Evolutionary conservation across 768 basidiomycete species (phyloP).

Genomic region (Naganishia randhawae): DNA sequence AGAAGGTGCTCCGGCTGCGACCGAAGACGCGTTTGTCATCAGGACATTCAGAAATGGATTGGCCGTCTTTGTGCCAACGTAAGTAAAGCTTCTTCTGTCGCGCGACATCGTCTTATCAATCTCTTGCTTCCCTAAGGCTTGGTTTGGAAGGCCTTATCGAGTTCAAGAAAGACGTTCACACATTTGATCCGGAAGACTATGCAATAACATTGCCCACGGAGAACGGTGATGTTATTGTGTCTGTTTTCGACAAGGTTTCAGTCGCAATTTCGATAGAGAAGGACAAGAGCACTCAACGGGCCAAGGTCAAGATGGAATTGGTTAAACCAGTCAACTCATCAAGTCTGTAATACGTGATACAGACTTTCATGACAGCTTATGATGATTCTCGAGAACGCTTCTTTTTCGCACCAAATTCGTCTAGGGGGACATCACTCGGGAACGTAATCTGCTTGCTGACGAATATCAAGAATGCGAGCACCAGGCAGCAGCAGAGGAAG

Average conservation of each 20-base stretch:
- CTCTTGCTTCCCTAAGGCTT: constrained; percentile 57
- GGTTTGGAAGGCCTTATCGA: constrained; percentile 91
- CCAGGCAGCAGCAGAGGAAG: constrained; percentile 18
- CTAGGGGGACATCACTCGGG: background rate
- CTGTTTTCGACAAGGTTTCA: constrained; percentile 88
- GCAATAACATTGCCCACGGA: constrained; percentile 65
- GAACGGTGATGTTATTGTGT: constrained; percentile 58
- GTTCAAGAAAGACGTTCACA: constrained; percentile 76
- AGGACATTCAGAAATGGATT: constrained; percentile 90
- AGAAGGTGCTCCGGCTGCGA: constrained; percentile 26
- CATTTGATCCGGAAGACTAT: constrained; percentile 89
- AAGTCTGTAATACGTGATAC: constrained; percentile 30
- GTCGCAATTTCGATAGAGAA: constrained; percentile 92
- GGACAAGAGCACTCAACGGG: constrained; percentile 87
- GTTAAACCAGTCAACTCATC: constrained; percentile 42
- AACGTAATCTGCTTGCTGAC: constrained; percentile 18
- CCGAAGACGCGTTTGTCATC: constrained; percentile 61
- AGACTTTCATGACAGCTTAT: background rate
- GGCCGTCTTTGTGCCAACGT: constrained; percentile 95
- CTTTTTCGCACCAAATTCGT: constrained; percentile 11
- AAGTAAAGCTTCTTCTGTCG: constrained; percentile 49
- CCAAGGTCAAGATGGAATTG: constrained; percentile 63
- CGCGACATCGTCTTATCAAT: background rate
- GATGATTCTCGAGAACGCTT: constrained; percentile 5
- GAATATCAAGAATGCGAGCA: constrained; percentile 14